phyloP scores from a whole-genome alignment of 345 rosid genomes.

The Eucalyptus pumila region DNA sequence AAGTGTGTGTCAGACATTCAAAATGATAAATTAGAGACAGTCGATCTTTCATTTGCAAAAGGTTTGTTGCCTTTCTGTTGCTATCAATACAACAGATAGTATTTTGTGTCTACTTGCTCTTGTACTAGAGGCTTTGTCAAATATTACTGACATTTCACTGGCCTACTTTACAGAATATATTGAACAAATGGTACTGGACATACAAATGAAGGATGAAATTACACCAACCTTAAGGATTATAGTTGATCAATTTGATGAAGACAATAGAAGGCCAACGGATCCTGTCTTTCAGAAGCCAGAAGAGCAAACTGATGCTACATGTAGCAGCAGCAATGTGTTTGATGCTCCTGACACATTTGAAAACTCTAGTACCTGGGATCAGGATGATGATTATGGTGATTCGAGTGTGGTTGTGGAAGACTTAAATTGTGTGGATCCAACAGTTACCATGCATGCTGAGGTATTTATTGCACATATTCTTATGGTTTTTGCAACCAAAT shows the following conservation, averaged over 20 bases:
- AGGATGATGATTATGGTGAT: conserved; percentile 48
- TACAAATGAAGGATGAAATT: conserved; percentile 61
- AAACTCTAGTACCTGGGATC: conserved; percentile 28
- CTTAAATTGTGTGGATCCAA: conserved; percentile 24
- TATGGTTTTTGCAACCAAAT: background rate
- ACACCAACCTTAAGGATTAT: conserved; percentile 59
- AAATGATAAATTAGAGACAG: conserved; percentile 30
- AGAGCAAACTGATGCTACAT: conserved; percentile 20
- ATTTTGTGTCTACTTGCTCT: background rate
- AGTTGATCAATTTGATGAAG: conserved; percentile 62
- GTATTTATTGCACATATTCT: conserved; percentile 8
- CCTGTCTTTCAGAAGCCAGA: conserved; percentile 23
- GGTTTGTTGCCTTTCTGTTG: conserved; percentile 31
- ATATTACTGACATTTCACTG: background rate
- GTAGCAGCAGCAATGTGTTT: conserved; percentile 22
- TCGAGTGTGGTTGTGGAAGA: conserved; percentile 31
- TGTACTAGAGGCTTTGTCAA: background rate
- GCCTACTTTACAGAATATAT: conserved; percentile 37
- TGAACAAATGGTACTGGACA: conserved; percentile 56
- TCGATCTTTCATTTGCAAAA: conserved; percentile 71
- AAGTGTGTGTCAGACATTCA: conserved; percentile 37
- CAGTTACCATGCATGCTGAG: conserved; percentile 44
- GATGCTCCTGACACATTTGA: conserved; percentile 36
- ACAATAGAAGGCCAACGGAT: conserved; percentile 46
- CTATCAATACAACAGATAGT: background rate